These are phyloP conservation scores for Zygoascus bituminiphila DNA, from an alignment of 805 yeast species.

Conservation along the genomic window DNA sequence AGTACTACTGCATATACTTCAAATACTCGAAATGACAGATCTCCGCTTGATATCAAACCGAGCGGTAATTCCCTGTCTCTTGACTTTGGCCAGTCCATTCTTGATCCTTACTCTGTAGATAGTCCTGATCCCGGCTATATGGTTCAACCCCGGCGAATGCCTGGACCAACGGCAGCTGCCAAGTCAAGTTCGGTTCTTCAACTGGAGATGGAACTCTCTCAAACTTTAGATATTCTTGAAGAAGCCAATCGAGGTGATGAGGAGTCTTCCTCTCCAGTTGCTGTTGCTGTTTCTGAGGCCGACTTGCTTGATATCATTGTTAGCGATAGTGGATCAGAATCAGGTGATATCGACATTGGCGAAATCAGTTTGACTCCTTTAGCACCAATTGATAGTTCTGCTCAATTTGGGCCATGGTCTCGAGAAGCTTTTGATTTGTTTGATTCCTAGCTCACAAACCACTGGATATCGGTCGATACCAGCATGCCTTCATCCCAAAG, in stretches of 20 bases:
- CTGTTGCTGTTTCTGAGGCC: neutral
- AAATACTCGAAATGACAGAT: neutral
- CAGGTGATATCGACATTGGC: constrained; percentile 1
- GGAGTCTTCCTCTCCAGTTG: too few relatives aligned
- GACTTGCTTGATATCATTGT: neutral
- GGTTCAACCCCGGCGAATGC: neutral
- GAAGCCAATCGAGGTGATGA: neutral
- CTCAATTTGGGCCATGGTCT: constrained; percentile 25
- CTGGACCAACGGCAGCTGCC: neutral
- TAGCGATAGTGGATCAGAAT: neutral
- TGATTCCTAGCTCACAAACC: constrained; percentile 5
- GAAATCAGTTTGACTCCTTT: neutral
- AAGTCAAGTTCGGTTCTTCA: neutral
- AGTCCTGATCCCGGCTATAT: neutral
- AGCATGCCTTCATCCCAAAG: too few relatives aligned
- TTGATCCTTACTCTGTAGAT: too few relatives aligned
- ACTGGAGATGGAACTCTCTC: neutral
- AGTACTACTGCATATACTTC: neutral
- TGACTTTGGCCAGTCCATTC: too few relatives aligned
- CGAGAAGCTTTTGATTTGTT: constrained; percentile 24
- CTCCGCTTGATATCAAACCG: neutral
- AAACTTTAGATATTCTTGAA: neutral
- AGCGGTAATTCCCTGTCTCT: too few relatives aligned
- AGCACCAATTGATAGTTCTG: too few relatives aligned
- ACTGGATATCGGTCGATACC: too few relatives aligned